Percentiles rank a stretch among this genome's conserved stretches.
Evolutionary conservation across 192 early-diverging fungal species (phyloP).

Genomic region (Thoreauomyces humboldtii): DNA sequence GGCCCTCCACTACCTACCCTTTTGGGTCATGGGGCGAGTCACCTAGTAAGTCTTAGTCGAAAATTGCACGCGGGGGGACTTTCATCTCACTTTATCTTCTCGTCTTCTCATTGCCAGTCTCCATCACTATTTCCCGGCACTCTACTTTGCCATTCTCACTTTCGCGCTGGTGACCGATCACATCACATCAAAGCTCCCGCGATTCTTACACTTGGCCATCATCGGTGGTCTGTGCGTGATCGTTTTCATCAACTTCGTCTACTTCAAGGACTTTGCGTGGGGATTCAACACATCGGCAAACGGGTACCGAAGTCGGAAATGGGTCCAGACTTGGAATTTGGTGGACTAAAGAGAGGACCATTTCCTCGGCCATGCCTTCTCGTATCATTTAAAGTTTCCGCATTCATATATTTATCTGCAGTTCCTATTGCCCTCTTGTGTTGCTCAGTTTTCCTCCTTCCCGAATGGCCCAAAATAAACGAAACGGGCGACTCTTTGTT

Average conservation of each 20-base stretch:
- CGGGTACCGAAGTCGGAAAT: slow-evolving; percentile 4
- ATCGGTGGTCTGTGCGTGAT: neutral
- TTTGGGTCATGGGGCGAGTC: slow-evolving; percentile 94
- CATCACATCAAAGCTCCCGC: slow-evolving; percentile 29
- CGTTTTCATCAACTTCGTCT: slow-evolving; percentile 5
- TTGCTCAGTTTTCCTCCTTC: too few species aligned
- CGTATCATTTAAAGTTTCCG: too few species aligned
- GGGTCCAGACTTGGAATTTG: slow-evolving; percentile 23
- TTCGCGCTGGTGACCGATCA: slow-evolving; percentile 76
- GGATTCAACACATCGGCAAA: slow-evolving; percentile 16
- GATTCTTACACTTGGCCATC: slow-evolving; percentile 44
- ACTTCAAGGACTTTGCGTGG: slow-evolving; percentile 22
- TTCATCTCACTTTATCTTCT: neutral
- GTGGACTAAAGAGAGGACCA: too few species aligned
- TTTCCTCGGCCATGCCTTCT: too few species aligned
- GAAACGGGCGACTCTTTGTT: too few species aligned
- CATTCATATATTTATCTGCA: too few species aligned
- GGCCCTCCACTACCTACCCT: slow-evolving; percentile 90
- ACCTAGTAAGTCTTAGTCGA: slow-evolving; percentile 64
- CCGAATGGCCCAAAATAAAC: too few species aligned
- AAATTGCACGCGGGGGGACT: neutral
- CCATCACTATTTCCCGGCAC: slow-evolving; percentile 94
- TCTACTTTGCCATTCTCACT: slow-evolving; percentile 89
- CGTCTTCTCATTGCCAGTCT: too few species aligned
- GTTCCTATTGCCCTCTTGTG: too few species aligned